phyloP scores from a whole-genome alignment of 345 rosid genomes.

The Eucalyptus leucophloia region DNA sequence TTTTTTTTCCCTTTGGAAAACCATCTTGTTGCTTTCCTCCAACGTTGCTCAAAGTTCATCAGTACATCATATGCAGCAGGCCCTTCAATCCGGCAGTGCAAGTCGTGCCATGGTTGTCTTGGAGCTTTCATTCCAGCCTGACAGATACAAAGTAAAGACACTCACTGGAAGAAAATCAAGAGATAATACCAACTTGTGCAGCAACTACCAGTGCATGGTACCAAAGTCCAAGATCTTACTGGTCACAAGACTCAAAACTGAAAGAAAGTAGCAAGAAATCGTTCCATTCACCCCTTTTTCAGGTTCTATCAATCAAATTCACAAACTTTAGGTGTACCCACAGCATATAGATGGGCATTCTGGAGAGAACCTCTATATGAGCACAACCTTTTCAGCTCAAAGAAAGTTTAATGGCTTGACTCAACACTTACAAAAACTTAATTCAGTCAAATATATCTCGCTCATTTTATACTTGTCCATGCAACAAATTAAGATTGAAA shows the following conservation, averaged over 20 bases:
- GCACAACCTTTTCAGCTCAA: no score
- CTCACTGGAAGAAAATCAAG: background rate
- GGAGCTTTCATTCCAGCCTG: slow-evolving; percentile 70
- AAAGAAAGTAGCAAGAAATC: background rate
- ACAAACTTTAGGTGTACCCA: no score
- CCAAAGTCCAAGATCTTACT: background rate
- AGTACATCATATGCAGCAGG: slow-evolving; percentile 25
- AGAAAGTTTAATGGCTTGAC: background rate
- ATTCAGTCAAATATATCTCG: background rate
- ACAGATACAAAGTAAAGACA: background rate
- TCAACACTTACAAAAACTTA: background rate
- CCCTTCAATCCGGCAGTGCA: slow-evolving; percentile 86
- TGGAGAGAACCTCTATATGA: no score
- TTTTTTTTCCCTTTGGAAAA: slow-evolving; percentile 40
- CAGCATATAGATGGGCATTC: no score
- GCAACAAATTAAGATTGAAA: no score
- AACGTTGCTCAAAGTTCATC: no score
- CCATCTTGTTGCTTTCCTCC: slow-evolving; percentile 22
- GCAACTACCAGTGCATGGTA: background rate
- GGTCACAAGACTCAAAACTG: background rate
- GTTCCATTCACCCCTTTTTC: no score
- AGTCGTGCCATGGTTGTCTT: slow-evolving; percentile 96
- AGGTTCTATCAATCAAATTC: no score
- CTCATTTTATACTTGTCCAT: no score
- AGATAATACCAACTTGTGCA: background rate